Percentiles rank a stretch among this genome's conserved stretches.
Conservation (phyloP, 805 yeast species). For the Saccharomycopsis vini region DNA sequence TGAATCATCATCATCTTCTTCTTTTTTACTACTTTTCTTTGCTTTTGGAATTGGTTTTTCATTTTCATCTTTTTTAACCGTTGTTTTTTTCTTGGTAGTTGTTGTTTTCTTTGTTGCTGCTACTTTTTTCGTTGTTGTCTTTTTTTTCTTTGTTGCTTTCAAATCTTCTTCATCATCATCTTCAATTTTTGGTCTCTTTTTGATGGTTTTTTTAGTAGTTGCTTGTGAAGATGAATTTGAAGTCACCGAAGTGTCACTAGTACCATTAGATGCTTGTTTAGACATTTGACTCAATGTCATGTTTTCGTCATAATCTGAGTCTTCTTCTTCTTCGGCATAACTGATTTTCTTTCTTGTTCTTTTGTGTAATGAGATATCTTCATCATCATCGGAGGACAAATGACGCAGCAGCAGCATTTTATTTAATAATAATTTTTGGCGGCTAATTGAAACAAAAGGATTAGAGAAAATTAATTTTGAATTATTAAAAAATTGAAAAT, state of each 20-base stretch:
- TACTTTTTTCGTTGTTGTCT: constrained; percentile 15
- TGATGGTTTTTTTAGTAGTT: constrained; percentile 5
- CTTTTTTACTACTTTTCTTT: constrained; percentile 5
- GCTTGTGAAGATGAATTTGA: constrained; percentile 4
- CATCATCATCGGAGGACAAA: constrained; percentile 14
- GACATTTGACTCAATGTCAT: constrained; percentile 14
- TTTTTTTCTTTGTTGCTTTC: constrained; percentile 4
- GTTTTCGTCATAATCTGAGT: constrained; percentile 16
- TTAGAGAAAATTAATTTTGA: too few relatives aligned
- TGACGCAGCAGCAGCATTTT: too few relatives aligned
- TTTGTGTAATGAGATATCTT: constrained; percentile 23
- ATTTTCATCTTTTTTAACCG: constrained; percentile 10
- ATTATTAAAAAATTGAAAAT: too few relatives aligned
- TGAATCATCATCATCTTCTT: constrained; percentile 9
- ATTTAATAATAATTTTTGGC: too few relatives aligned
- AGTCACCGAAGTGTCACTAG: constrained; percentile 11
- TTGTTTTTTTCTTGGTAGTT: constrained; percentile 4
- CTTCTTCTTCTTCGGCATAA: constrained; percentile 12
- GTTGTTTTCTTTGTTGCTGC: constrained; percentile 19
- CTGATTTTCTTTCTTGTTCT: constrained; percentile 13
- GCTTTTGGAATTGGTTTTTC: not conserved
- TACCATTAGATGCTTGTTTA: constrained; percentile 16
- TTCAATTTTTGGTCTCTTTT: constrained; percentile 16
- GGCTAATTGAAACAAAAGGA: too few relatives aligned
- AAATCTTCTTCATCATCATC: constrained; percentile 17